phyloP scores from a whole-genome alignment of 257 asterid genomes.

The Solanum habrochaites region DNA sequence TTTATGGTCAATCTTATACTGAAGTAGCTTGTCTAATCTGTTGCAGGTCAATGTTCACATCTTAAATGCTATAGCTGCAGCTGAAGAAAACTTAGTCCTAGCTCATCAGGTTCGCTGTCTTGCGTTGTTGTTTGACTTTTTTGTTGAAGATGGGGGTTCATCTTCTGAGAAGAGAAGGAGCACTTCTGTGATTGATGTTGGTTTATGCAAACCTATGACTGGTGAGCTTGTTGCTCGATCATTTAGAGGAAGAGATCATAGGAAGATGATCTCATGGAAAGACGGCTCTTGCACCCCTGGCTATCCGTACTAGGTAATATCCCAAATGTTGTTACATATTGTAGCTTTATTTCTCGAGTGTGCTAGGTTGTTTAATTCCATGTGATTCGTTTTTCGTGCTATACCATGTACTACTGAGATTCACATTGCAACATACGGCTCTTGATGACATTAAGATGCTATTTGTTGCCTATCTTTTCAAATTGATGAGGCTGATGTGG shows the following conservation, averaged over 20 bases:
- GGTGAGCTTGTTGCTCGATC: conserved; percentile 61
- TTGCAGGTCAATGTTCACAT: conserved; percentile 78
- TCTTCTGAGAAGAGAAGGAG: conserved; percentile 32
- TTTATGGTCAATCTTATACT: neutral
- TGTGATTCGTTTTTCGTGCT: neutral
- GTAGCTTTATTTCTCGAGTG: neutral
- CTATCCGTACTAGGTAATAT: conserved; percentile 46
- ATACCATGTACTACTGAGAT: neutral
- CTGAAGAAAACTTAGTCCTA: conserved; percentile 48
- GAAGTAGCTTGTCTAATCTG: neutral
- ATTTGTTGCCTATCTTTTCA: neutral
- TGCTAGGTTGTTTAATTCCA: neutral
- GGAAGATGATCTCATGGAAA: conserved; percentile 95
- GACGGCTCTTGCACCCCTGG: conserved; percentile 55
- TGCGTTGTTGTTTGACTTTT: conserved; percentile 86
- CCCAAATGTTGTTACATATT: neutral
- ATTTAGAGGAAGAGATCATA: conserved; percentile 80
- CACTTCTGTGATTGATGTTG: conserved; percentile 63
- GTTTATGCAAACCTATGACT: conserved; percentile 63
- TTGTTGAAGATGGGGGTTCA: conserved; percentile 36
- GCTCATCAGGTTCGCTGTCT: conserved; percentile 81
- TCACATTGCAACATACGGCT: neutral
- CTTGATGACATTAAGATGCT: neutral
- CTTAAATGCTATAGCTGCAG: conserved; percentile 40
- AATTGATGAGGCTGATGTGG: neutral